phyloP scores from a whole-genome alignment of 2,329 filamentous ascomycete genomes.

The Diaporthe sp. region DNA sequence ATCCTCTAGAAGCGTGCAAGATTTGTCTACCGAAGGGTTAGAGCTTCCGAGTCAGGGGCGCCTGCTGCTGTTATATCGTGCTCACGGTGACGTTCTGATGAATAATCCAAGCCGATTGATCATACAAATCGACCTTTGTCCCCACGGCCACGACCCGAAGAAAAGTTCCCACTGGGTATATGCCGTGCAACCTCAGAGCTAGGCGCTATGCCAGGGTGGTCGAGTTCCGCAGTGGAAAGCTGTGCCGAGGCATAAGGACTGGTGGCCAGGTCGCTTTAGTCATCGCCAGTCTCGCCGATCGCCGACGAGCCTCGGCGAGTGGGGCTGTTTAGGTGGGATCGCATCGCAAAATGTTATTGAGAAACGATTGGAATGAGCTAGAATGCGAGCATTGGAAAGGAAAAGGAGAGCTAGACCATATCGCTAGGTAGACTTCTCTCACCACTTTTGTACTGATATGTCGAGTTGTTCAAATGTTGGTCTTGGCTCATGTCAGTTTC shows the following conservation, averaged over 20 bases:
- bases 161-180: background rate
- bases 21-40: background rate
- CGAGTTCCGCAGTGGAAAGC: too few relatives aligned
- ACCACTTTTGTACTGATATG: background rate
- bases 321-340: constrained; percentile 9
- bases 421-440: background rate
- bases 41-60: background rate
- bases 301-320: constrained; percentile 31
- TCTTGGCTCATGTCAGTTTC: background rate
- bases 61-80: constrained; percentile 14
- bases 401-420: background rate
- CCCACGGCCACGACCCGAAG: constrained; percentile 3
- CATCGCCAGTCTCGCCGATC: constrained; percentile 23
- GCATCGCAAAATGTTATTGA: background rate
- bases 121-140: background rate
- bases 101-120: constrained; percentile 3
- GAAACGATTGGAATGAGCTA: background rate
- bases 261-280: background rate
- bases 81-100: constrained; percentile 29
- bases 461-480: background rate
- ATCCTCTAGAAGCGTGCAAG: background rate
- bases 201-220: background rate
- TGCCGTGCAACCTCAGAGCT: background rate
- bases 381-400: background rate
- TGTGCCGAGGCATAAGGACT: constrained; percentile 17